A percentile compares a stretch with the other conserved stretches of the same genome.
Conservation (phyloP, 768 basidiomycete genomes). For the Agaricus bisporus region DNA sequence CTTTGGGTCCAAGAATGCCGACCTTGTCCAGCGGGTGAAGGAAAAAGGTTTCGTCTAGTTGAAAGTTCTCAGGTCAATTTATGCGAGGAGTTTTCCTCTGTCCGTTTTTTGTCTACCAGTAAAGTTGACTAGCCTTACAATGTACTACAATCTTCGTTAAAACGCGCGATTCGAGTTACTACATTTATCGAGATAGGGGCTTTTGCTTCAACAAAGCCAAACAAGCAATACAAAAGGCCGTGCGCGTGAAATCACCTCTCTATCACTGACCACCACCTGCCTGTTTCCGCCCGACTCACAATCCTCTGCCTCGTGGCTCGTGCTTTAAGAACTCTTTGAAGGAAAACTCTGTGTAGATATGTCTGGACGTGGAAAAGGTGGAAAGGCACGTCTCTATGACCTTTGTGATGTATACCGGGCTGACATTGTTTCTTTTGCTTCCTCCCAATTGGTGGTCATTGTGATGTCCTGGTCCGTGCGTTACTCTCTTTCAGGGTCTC, state of each 20-base stretch:
- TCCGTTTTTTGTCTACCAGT: too few species aligned
- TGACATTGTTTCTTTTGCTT: neutral
- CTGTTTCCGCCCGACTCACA: slow-evolving; percentile 9
- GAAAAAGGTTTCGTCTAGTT: neutral
- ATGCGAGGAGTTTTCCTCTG: neutral
- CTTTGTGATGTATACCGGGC: neutral
- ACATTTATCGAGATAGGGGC: neutral
- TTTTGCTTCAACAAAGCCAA: slow-evolving; percentile 29
- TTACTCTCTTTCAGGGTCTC: slow-evolving; percentile 46
- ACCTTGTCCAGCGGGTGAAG: neutral
- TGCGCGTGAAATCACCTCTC: slow-evolving; percentile 24
- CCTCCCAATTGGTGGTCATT: neutral
- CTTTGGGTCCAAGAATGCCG: neutral
- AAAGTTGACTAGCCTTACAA: neutral
- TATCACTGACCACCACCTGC: slow-evolving; percentile 27
- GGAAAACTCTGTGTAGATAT: slow-evolving; percentile 28
- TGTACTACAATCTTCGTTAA: neutral
- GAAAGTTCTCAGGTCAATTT: neutral
- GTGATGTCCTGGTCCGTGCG: neutral
- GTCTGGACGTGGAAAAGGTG: slow-evolving; percentile 79
- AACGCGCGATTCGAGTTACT: too few species aligned
- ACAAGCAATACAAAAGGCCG: slow-evolving; percentile 28
- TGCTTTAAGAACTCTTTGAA: too few species aligned
- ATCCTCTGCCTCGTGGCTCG: slow-evolving; percentile 7
- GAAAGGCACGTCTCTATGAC: slow-evolving; percentile 42